Evolutionary conservation across 495 filamentous ascomycete species (phyloP), one percentile per base, ranked within the genome.

Genomic region (Penicillium taxi): DNA sequence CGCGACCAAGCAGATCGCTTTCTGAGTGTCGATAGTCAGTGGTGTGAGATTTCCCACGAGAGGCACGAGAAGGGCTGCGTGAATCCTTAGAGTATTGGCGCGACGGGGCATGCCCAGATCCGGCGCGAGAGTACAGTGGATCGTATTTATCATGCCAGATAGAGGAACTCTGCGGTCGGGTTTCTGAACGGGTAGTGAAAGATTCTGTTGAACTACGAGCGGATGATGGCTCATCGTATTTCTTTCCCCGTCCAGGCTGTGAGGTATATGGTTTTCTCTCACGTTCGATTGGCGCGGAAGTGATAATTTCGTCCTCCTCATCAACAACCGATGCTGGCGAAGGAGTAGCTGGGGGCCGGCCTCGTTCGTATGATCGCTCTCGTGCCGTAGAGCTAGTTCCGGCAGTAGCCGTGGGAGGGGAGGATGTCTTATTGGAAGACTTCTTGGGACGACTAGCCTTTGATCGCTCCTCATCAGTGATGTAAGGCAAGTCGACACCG

Each of bases 191-290:
- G 0, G 56, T 53, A 2, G 56, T 57, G 32, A 56, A 58, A 3
- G 61, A 62, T 8, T 37, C 42, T 9, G 50, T 53, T 28, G 49
- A 50, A n/a, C 47, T 53, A 23, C 49, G 59, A 15, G 45, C 14
- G 12, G 34, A 22, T 21, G 35, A 23, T 6, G 40, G 9, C 9
- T 67, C 70, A 4, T 72, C 66, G 37, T 77, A 75, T 1, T 61
- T 42, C 45, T 76, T 80, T 9, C 77, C 77, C 11, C 63, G 59
- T 6, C 76, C 77, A 1, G 75, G 72, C 14, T 69, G 61, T 1
- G 69, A 70, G 7, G 46, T 58, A 47, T 82, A 82, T 0, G 78
- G 78, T 32, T 81, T 78, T 36, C 78, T 62, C 42, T 80, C 73
- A 5, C 78, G 73, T 49, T 82, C 78, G 17, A 80, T 69, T 0